phyloP scores from a whole-genome alignment of 2,329 filamentous ascomycete species.

The Pseudogymnoascus sp. region DNA sequence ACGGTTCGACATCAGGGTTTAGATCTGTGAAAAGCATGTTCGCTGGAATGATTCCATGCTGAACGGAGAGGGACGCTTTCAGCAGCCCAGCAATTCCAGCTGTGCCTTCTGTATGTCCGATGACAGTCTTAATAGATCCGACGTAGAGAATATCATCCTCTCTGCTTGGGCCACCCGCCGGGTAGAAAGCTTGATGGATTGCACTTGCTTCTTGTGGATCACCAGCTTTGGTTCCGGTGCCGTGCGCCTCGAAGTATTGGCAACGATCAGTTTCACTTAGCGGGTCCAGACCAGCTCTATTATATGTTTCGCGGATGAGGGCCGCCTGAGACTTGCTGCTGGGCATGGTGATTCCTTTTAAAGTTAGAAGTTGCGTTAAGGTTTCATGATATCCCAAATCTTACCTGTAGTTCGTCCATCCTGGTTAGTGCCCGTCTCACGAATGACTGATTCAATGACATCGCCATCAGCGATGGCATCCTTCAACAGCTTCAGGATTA shows the following conservation, averaged over 20 bases:
- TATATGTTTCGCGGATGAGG: conserved; percentile 6
- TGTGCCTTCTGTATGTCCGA: conserved; percentile 23
- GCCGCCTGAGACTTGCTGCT: conserved; percentile 34
- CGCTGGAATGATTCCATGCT: conserved; percentile 24
- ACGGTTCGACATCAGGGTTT: conserved; percentile 28
- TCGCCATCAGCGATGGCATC: conserved; percentile 53
- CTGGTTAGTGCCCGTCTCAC: conserved; percentile 45
- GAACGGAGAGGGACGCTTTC: conserved; percentile 24
- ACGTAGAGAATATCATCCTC: conserved; percentile 16
- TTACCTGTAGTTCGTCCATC: conserved; percentile 47
- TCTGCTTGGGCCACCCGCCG: conserved; percentile 12
- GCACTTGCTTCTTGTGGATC: conserved; percentile 22
- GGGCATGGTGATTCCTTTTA: conserved; percentile 41
- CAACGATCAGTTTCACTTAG: neutral
- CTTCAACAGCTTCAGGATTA: conserved; percentile 50
- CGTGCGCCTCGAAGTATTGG: conserved; percentile 23
- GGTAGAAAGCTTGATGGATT: conserved; percentile 16
- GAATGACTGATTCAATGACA: conserved; percentile 47
- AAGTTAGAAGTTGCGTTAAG: neutral
- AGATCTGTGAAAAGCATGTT: conserved; percentile 27
- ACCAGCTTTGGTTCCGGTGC: conserved; percentile 24
- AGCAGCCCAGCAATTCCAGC: conserved; percentile 20
- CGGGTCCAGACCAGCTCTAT: conserved; percentile 9
- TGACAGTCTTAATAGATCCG: conserved; percentile 22
- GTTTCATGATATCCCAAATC: neutral